A percentile compares a stretch with the other conserved stretches of the same genome.
phyloP scores from a whole-genome alignment of 2,329 filamentous ascomycete species.

The Calonectria hawksworthii region DNA sequence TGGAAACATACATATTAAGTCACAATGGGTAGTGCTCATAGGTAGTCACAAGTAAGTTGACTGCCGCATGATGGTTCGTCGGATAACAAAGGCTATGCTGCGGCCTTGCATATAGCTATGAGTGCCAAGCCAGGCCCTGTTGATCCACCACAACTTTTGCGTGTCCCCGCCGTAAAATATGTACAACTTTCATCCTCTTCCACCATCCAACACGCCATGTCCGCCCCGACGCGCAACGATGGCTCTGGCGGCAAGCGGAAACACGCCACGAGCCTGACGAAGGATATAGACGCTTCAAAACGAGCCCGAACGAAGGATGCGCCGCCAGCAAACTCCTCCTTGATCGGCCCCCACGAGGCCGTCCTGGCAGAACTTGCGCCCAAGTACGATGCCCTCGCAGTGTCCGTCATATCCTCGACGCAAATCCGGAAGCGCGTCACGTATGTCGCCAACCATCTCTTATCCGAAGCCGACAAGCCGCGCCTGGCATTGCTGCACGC shows the following conservation, averaged over 20 bases:
- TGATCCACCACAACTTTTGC: conserved; percentile 39
- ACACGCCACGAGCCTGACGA: conserved; percentile 2
- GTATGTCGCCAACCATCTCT: conserved; percentile 61
- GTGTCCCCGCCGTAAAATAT: neutral
- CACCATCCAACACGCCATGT: conserved; percentile 35
- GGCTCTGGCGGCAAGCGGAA: conserved; percentile 38
- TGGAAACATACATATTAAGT: neutral
- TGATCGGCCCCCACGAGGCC: conserved; percentile 56
- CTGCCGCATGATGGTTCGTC: neutral
- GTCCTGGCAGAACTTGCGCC: conserved; percentile 59
- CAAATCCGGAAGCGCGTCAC: conserved; percentile 69
- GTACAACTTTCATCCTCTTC: conserved; percentile 23
- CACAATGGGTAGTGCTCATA: neutral
- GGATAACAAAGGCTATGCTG: conserved; percentile 5
- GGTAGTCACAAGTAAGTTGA: neutral
- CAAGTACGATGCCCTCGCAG: conserved; percentile 64
- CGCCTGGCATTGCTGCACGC: conserved; percentile 65
- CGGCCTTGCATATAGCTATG: conserved; percentile 21
- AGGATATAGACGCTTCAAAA: conserved; percentile 29
- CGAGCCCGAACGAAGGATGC: conserved; percentile 22
- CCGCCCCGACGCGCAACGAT: conserved; percentile 19
- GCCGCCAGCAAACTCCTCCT: conserved; percentile 32
- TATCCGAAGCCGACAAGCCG: conserved; percentile 41
- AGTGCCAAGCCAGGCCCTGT: conserved; percentile 35
- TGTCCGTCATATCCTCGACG: conserved; percentile 72